Percentiles rank a stretch among this genome's conserved stretches.
Evolutionary conservation across 345 rosid genomes (phyloP).

Genomic region (Punica granatum): DNA sequence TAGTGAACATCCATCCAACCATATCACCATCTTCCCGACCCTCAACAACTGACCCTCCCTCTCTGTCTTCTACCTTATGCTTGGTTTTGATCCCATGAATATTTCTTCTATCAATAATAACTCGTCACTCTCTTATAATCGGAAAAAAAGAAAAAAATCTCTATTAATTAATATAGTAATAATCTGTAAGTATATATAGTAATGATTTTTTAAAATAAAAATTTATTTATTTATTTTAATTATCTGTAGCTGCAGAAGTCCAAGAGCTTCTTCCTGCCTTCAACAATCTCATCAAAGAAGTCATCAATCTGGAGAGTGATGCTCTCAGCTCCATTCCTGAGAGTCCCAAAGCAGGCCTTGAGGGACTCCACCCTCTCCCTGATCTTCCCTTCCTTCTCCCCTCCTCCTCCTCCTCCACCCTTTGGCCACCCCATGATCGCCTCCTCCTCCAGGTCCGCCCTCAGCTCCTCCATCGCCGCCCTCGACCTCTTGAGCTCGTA

Average conservation of each 20-base stretch:
- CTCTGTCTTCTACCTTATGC: no score
- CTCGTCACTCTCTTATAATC: no score
- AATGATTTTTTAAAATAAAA: no score
- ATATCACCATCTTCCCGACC: no score
- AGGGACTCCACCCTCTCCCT: conserved; percentile 58
- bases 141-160: no score
- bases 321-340: conserved; percentile 74
- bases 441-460: conserved; percentile 55
- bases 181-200: no score
- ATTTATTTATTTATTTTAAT: not conserved
- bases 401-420: conserved; percentile 18
- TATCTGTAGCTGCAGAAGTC: conserved; percentile 83
- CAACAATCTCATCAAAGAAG: conserved; percentile 97
- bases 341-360: conserved; percentile 46
- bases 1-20: not conserved
- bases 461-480: conserved; percentile 76
- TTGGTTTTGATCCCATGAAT: no score
- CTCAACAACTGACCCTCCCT: no score
- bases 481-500: conserved; percentile 61
- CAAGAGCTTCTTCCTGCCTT: conserved; percentile 92
- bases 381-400: conserved; percentile 26
- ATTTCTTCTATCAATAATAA: no score
- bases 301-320: conserved; percentile 73
- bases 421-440: no score
- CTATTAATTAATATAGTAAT: no score